Evolutionary conservation across 2,329 filamentous ascomycete species (phyloP).

Genomic region (Rhynchosporium secalis): DNA sequence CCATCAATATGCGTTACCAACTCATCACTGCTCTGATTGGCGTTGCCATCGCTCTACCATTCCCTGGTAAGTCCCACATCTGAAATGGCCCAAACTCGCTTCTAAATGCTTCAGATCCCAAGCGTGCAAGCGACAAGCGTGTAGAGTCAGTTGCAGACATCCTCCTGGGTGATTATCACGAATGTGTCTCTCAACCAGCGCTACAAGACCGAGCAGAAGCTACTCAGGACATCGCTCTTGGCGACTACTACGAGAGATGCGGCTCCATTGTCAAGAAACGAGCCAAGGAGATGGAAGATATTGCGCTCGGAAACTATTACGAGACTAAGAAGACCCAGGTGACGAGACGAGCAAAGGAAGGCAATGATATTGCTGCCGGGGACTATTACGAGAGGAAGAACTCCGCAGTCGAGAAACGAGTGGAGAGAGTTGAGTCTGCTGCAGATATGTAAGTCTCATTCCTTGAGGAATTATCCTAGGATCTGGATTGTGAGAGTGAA

Average conservation of each 20-base stretch:
- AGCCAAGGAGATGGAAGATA: not conserved
- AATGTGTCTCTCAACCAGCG: not conserved
- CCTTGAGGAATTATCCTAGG: no score
- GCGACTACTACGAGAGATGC: not conserved
- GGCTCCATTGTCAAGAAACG: not conserved
- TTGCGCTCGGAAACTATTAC: not conserved
- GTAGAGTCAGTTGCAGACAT: not conserved
- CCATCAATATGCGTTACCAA: slow-evolving; percentile 3
- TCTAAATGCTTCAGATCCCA: not conserved
- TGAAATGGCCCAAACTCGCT: not conserved
- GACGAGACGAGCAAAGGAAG: no score
- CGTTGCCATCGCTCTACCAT: not conserved
- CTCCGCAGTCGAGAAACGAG: not conserved
- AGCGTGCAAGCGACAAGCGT: not conserved
- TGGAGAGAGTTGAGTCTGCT: no score
- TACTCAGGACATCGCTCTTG: not conserved
- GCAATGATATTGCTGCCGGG: no score
- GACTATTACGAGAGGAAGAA: not conserved
- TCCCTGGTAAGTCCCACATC: not conserved
- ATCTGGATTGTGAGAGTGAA: no score
- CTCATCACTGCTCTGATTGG: not conserved
- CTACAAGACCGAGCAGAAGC: not conserved
- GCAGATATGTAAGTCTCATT: no score
- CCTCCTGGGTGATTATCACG: not conserved
- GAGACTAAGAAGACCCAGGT: no score